These are phyloP conservation scores for Fragilaria crotonensis DNA, from an alignment of 108 stramenopile species.

Conservation along the genomic window DNA sequence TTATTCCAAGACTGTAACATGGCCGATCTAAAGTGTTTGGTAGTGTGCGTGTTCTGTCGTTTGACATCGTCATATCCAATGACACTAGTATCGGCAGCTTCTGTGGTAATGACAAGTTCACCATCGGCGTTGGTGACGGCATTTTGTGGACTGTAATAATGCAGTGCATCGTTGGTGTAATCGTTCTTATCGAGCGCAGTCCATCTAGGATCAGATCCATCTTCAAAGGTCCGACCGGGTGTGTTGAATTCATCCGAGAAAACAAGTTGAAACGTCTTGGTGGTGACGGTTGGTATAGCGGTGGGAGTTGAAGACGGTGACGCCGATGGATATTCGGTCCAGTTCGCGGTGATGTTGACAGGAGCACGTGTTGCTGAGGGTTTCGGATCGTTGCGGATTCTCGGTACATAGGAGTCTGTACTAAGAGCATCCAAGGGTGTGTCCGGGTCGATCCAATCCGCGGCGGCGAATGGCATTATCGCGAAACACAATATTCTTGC, in stretches of 20 bases:
- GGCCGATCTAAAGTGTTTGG: constrained; percentile 84
- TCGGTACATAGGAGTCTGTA: constrained; percentile 23
- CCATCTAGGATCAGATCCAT: constrained; percentile 94
- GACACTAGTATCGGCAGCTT: constrained; percentile 68
- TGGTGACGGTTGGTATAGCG: constrained; percentile 25
- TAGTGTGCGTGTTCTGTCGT: constrained; percentile 44
- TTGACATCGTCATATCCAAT: constrained; percentile 78
- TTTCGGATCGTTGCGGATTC: constrained; percentile 7
- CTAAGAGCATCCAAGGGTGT: constrained; percentile 62
- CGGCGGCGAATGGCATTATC: no score
- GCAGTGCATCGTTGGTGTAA: constrained; percentile 93
- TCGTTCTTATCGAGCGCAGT: constrained; percentile 96
- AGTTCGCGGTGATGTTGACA: constrained; percentile 4
- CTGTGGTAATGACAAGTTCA: constrained; percentile 73
- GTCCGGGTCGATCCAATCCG: constrained; percentile 94
- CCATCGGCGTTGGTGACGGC: constrained; percentile 72
- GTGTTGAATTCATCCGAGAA: constrained; percentile 94
- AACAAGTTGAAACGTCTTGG: constrained; percentile 58
- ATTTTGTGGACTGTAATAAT: constrained; percentile 81
- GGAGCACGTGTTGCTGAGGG: constrained; percentile 8
- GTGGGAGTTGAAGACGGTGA: constrained; percentile 32
- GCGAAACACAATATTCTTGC: no score
- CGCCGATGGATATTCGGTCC: constrained; percentile 14
- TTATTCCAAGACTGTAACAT: constrained; percentile 98
- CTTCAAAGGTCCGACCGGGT: constrained; percentile 69